These are phyloP conservation scores for Chaetoscypha palmicola DNA, from an alignment of 2,329 filamentous ascomycete species.

Conservation along the genomic window DNA sequence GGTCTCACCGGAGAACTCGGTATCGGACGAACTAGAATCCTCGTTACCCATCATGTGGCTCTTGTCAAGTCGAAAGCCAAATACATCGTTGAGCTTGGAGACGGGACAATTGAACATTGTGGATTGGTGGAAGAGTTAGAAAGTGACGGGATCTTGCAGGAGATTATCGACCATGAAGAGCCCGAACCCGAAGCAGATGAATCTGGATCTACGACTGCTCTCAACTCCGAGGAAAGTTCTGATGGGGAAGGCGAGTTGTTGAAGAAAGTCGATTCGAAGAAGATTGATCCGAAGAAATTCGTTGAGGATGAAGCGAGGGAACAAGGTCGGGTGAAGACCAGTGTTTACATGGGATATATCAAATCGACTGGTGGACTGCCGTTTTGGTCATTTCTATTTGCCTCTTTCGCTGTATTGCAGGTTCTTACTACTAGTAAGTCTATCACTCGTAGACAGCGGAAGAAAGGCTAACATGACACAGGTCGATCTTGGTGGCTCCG, in stretches of 20 bases:
- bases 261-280: constrained; percentile 44
- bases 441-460: too few relatives aligned
- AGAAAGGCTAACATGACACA: too few relatives aligned
- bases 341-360: constrained; percentile 63
- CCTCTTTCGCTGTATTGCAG: constrained; percentile 50
- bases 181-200: constrained; percentile 38
- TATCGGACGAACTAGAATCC: constrained; percentile 61
- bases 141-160: constrained; percentile 46
- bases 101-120: constrained; percentile 57
- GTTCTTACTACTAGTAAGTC: too few relatives aligned
- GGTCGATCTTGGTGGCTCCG: constrained; percentile 57
- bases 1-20: constrained; percentile 67
- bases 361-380: constrained; percentile 55
- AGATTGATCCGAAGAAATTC: constrained; percentile 55
- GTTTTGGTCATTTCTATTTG: constrained; percentile 50
- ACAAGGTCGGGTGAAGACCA: constrained; percentile 58
- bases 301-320: constrained; percentile 70
- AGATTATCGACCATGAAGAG: constrained; percentile 52
- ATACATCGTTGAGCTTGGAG: constrained; percentile 66
- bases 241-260: constrained; percentile 38
- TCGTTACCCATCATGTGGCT: constrained; percentile 75
- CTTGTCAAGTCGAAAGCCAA: constrained; percentile 64
- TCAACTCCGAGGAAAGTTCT: constrained; percentile 48
- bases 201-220: constrained; percentile 45
- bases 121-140: constrained; percentile 60